Percentiles rank a stretch among this genome's conserved stretches.
Evolutionary conservation across 164 flowering plant species (phyloP).

Genomic region (Annona squamosa): DNA sequence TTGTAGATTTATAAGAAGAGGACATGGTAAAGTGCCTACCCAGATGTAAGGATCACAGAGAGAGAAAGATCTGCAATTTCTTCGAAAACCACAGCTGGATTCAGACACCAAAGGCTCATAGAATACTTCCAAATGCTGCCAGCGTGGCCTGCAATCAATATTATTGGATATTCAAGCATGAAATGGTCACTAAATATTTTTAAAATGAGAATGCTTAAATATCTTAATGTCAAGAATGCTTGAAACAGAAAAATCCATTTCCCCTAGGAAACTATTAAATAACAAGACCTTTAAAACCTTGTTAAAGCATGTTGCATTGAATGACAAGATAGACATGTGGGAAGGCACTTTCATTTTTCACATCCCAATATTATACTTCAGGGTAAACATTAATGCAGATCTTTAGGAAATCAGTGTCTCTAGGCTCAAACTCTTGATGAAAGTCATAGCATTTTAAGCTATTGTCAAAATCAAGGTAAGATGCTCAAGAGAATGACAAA

Average conservation of each 20-base stretch:
- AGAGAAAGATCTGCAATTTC: constrained; percentile 66
- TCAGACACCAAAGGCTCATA: constrained; percentile 87
- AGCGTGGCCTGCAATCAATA: constrained; percentile 31
- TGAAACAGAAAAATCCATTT: background rate
- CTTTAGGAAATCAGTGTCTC: background rate
- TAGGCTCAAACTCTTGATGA: background rate
- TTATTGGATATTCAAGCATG: constrained; percentile 2
- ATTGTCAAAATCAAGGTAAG: background rate
- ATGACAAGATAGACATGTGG: background rate
- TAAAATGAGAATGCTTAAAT: background rate
- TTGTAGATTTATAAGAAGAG: too few species aligned
- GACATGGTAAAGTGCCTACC: constrained; percentile 37
- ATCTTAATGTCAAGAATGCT: too few species aligned
- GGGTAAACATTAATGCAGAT: background rate
- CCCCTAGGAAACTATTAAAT: background rate
- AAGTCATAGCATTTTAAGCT: background rate
- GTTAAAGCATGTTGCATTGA: background rate
- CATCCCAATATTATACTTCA: background rate
- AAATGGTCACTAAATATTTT: background rate
- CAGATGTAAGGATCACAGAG: constrained; percentile 90
- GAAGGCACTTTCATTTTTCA: background rate
- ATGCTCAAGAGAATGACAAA: background rate
- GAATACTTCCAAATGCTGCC: constrained; percentile 45
- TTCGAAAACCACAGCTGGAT: constrained; percentile 87
- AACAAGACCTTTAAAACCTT: background rate